phyloP scores from a whole-genome alignment of 768 basidiomycete species.

The Amanita polypyramis region DNA sequence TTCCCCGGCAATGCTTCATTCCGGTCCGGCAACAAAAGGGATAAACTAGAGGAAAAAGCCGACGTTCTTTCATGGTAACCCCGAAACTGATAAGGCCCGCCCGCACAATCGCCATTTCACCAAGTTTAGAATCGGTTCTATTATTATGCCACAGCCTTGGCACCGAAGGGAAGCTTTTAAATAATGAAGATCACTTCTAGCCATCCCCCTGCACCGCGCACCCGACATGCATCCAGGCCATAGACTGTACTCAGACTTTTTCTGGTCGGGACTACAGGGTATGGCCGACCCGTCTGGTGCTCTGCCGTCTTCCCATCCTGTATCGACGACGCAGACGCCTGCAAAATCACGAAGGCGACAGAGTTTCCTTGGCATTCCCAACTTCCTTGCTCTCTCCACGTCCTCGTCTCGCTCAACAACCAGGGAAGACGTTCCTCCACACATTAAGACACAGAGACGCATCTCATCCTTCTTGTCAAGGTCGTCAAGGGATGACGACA shows the following conservation, averaged over 20 bases:
- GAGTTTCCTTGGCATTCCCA: background rate
- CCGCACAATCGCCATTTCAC: background rate
- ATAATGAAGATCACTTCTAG: too few relatives aligned
- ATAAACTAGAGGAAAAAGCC: background rate
- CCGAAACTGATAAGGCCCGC: background rate
- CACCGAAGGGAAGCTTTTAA: background rate
- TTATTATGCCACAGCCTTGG: background rate
- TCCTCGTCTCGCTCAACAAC: background rate
- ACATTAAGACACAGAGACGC: background rate
- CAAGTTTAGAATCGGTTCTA: background rate
- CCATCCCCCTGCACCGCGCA: background rate
- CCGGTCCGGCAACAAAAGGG: background rate
- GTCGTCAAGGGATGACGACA: background rate
- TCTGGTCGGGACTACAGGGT: constrained; percentile 34
- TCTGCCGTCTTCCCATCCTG: constrained; percentile 4
- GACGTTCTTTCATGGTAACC: background rate
- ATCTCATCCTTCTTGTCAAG: background rate
- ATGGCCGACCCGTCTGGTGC: constrained; percentile 18
- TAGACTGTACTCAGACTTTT: constrained; percentile 34
- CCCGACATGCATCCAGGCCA: background rate
- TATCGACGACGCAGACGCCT: background rate
- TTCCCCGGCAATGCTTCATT: too few relatives aligned
- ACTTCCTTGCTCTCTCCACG: background rate
- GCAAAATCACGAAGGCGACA: background rate
- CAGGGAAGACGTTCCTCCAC: background rate